Conservation (phyloP, 768 basidiomycete genomes). For the Paxillus ammoniavirescens region DNA sequence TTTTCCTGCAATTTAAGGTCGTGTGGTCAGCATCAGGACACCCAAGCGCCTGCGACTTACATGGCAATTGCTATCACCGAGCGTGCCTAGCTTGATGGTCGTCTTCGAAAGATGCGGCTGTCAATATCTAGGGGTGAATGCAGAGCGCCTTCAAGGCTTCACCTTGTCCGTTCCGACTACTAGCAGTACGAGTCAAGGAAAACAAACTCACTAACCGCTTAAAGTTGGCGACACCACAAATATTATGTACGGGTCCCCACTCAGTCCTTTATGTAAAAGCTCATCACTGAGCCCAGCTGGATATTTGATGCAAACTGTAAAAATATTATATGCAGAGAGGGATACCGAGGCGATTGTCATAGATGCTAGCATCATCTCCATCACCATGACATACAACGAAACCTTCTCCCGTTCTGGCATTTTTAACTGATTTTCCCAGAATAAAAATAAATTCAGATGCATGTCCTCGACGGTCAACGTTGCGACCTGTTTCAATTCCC, state of each 20-base stretch:
- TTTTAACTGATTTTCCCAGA: not conserved
- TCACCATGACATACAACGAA: slow-evolving; percentile 8
- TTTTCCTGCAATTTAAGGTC: slow-evolving; percentile 13
- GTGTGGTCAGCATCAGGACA: not conserved
- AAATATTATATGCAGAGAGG: no score
- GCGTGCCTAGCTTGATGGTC: slow-evolving; percentile 5
- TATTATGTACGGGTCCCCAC: slow-evolving; percentile 20
- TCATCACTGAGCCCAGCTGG: slow-evolving; percentile 13
- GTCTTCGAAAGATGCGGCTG: not conserved
- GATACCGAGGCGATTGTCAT: no score
- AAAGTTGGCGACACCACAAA: not conserved
- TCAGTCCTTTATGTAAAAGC: slow-evolving; percentile 28
- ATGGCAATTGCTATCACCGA: slow-evolving; percentile 11
- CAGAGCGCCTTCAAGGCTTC: not conserved
- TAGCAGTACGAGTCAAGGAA: not conserved
- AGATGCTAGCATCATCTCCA: not conserved
- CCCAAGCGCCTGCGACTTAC: slow-evolving; percentile 15
- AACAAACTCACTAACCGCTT: not conserved
- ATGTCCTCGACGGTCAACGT: not conserved
- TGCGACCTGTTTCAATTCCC: not conserved
- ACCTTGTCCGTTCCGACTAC: not conserved
- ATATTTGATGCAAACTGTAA: not conserved
- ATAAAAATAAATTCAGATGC: not conserved
- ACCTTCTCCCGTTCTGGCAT: not conserved
- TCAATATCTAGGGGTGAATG: not conserved